Evolutionary conservation across 192 early-diverging fungal species (phyloP), one percentile per base, ranked within the genome.

Genomic region (Coemansia erecta): DNA sequence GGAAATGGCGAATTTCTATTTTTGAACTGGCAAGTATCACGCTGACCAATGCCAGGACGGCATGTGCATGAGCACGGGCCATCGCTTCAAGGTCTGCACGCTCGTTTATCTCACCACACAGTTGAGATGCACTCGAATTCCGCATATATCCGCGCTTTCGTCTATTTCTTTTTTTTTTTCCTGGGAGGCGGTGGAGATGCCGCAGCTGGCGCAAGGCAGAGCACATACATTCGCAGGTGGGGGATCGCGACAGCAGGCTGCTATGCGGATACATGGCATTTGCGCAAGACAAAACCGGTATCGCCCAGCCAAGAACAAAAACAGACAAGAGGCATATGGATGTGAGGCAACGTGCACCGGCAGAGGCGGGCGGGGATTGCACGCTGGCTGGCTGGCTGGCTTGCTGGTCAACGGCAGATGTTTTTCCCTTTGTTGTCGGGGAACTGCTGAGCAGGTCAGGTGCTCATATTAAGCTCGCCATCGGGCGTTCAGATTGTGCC

Each of bases 1-100:
- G 35, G 35, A 37, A 37, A 37, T 9, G 35, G 35, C 35, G 8
- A 37, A 37, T 5, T 37, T 37, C 35, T 37, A 37, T 37, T 37
- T 37, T 37, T 37, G 10, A 2, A 11, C 35, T 37, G 6, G 10
- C 8, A 37, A 37, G 35, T 7, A 37, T 37, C 35, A 11, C 35
- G n/a, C n/a, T 9, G 35, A 37, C 35, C 35, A 37, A 37, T 37
- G 35, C 35, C 35, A 7, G 1, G 5, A 8, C 35, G 35, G 35
- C 35, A 37, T 15, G 41, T 26, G 54, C 41, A 19, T 56, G 54
- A 56, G 54, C 54, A 56, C 54, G 26, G 54, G 54, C 54, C 54
- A 56, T 56, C 41, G 39, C 54, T 41, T 54, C 31, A 35, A 54
- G 18, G 35, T 41, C 33, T 18, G 24, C 17, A n/a, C n/a, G 28